Conservation (phyloP, 202 grass and related monocot genomes). For the Zizania palustris region DNA sequence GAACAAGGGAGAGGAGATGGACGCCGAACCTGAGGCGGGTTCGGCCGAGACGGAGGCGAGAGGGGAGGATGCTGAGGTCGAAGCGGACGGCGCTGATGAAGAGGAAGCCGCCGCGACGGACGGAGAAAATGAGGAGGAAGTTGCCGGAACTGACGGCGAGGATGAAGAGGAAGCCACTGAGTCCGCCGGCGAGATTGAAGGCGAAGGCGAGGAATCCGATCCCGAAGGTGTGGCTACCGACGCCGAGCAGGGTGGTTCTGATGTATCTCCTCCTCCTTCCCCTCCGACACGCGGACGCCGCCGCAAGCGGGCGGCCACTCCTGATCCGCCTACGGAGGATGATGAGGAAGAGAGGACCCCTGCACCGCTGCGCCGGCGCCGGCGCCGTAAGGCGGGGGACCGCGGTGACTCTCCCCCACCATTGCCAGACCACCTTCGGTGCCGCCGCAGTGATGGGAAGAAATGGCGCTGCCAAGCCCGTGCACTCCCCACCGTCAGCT, state of each 20-base stretch:
- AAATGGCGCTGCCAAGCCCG: conserved; percentile 71
- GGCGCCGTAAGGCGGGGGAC: conserved; percentile 45
- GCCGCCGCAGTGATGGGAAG: conserved; percentile 75
- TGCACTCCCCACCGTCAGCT: conserved; percentile 64
- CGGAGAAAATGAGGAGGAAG: conserved; percentile 23
- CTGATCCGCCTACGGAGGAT: conserved; percentile 28
- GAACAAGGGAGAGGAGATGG: conserved; percentile 40
- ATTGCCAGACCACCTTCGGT: conserved; percentile 59
- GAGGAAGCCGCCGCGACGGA: conserved; percentile 31
- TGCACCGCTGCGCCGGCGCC: conserved; percentile 36
- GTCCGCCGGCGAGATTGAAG: conserved; percentile 22
- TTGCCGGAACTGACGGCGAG: conserved; percentile 12
- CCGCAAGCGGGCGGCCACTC: conserved; percentile 45
- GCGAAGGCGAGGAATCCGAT: conserved; percentile 31
- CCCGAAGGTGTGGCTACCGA: conserved; percentile 38
- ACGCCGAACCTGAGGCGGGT: conserved; percentile 15
- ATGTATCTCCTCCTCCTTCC: conserved; percentile 45
- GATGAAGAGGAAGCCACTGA: background rate
- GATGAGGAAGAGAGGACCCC: conserved; percentile 43
- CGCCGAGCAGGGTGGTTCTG: conserved; percentile 20
- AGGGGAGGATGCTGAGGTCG: conserved; percentile 32
- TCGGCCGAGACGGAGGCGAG: background rate
- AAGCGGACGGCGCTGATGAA: conserved; percentile 36
- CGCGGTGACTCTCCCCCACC: conserved; percentile 51
- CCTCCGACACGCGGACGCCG: conserved; percentile 40